Evolutionary conservation across 345 rosid species (phyloP), one percentile per base, ranked within the genome.

Genomic region (Ailanthus altissimus): DNA sequence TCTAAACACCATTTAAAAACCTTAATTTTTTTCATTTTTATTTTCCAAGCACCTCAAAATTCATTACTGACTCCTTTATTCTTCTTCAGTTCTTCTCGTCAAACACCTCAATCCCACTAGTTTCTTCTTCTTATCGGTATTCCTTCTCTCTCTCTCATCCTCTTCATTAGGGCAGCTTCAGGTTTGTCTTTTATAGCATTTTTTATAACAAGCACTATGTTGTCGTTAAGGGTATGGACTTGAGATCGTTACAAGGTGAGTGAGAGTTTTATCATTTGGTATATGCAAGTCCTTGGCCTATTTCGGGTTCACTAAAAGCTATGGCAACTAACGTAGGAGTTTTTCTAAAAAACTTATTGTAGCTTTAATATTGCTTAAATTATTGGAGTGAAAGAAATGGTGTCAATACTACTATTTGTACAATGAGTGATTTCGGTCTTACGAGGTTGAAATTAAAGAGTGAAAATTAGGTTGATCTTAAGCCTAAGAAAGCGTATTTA

Each of bases 201-300:
- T 86, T 89, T 46, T 23, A 40, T 21, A 67, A 70, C 28, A 32
- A 23, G 10, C 67, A 65, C 0, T 78, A 80, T 21, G 83, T 92
- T 8, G 99, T 97, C 66, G 93, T 95, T 69, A 95, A 95, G 81
- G 88, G 89, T 54, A 91, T 95, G 98, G 99, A 95, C 82, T 87
- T 89, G 5, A 94, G 98, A 9, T 93, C 99, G 16, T 88, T 95
- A 28, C 99, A 95, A 59, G 97, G 97, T 2, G 99, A 95, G 83
- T 79, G 98, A 0, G 99, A 95, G 86, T 95, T 95, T 83, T 93
- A 93, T 49, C 93, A 95, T 13, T 78, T 89, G 16, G 99, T 32
- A 32, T 1, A 32, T 32, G 2, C 38, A 32, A 32, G 38, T 32
- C 38, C 38, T 1, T 32, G 38, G 38, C 38, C 38, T 32, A 32